These are phyloP conservation scores for Artemisia annua DNA, from an alignment of 129 eudicot genomes.

Conservation along the genomic window DNA sequence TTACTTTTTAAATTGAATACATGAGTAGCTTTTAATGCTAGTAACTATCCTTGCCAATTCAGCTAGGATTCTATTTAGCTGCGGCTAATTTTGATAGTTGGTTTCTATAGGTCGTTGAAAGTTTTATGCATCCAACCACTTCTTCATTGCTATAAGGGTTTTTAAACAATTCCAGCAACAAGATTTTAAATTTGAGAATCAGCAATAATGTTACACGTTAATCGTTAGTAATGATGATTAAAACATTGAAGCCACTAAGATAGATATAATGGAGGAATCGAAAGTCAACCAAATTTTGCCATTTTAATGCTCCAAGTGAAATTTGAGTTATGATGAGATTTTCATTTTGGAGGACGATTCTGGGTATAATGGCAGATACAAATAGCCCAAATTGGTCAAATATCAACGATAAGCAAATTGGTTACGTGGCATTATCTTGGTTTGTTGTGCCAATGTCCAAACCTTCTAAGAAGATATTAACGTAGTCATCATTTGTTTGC, in stretches of 20 bases:
- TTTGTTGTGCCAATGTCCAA: not conserved
- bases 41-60: not conserved
- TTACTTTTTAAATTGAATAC: not conserved
- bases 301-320: too few relatives aligned
- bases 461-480: constrained; percentile 5
- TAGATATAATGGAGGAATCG: too few relatives aligned
- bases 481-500: not conserved
- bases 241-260: too few relatives aligned
- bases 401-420: not conserved
- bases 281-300: constrained; percentile 1
- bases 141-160: constrained; percentile 9
- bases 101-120: too few relatives aligned
- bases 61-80: not conserved
- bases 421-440: not conserved
- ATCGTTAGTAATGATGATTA: not conserved
- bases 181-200: constrained; percentile 4
- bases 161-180: not conserved
- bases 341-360: not conserved
- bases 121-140: not conserved
- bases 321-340: not conserved
- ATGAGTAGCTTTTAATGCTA: not conserved
- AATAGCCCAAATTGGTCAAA: not conserved
- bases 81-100: not conserved
- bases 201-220: constrained; percentile 10
- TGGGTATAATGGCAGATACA: not conserved